phyloP scores from a whole-genome alignment of 2,329 filamentous ascomycete genomes.

The Monosporascus sp. region DNA sequence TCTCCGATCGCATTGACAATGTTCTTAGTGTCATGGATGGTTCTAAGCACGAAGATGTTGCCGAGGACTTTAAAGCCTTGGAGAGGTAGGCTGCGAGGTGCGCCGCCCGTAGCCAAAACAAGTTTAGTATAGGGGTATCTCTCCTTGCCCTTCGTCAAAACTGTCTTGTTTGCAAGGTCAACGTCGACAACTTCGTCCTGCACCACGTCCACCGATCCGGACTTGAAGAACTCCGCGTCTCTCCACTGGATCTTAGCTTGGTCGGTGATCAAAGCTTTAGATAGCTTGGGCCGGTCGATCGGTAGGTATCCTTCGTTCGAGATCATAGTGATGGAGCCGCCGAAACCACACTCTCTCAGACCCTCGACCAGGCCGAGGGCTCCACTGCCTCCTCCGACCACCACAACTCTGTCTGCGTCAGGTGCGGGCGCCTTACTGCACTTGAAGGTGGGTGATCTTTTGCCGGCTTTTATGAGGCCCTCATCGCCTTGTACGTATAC shows the following conservation, averaged over 20 bases:
- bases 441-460: conserved; percentile 68
- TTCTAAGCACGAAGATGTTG: conserved; percentile 84
- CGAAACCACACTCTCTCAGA: conserved; percentile 75
- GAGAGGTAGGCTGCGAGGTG: conserved; percentile 68
- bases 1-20: conserved; percentile 78
- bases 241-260: conserved; percentile 72
- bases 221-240: conserved; percentile 70
- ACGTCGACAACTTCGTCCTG: conserved; percentile 64
- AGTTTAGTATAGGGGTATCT: conserved; percentile 80
- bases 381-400: conserved; percentile 84
- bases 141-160: conserved; percentile 69
- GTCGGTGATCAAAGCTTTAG: conserved; percentile 86
- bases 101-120: conserved; percentile 82
- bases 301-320: conserved; percentile 79
- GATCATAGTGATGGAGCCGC: conserved; percentile 75
- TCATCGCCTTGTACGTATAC: conserved; percentile 83
- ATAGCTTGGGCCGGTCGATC: conserved; percentile 92
- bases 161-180: conserved; percentile 68
- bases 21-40: conserved; percentile 67
- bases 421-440: conserved; percentile 49
- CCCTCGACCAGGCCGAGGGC: conserved; percentile 77
- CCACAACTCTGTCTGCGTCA: conserved; percentile 64
- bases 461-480: conserved; percentile 68
- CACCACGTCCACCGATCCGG: conserved; percentile 51
- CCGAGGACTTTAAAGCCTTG: conserved; percentile 78